These are phyloP conservation scores for Grigorovia transvaalensis DNA, from an alignment of 805 yeast genomes.

Conservation along the genomic window DNA sequence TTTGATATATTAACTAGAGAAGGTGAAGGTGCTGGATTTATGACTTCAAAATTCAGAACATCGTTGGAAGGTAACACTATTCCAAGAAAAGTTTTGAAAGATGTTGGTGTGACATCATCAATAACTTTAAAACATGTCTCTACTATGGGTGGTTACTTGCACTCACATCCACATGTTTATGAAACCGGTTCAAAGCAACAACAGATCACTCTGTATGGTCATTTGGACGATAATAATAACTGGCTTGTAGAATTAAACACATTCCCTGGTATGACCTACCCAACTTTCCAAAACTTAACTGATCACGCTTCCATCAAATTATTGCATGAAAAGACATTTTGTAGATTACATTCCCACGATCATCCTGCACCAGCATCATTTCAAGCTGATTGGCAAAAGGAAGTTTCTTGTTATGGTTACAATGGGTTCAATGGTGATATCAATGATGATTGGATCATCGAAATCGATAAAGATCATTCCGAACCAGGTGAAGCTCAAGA, in stretches of 20 bases:
- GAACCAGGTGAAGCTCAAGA: conserved; percentile 42
- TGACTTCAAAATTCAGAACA: conserved; percentile 63
- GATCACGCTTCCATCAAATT: conserved; percentile 67
- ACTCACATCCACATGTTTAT: conserved; percentile 63
- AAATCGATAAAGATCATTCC: conserved; percentile 49
- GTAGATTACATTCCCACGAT: conserved; percentile 77
- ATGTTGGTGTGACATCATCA: conserved; percentile 63
- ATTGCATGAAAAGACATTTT: conserved; percentile 43
- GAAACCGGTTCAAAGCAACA: conserved; percentile 79
- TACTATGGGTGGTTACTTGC: conserved; percentile 73
- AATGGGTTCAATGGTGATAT: conserved; percentile 75
- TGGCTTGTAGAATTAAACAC: conserved; percentile 65
- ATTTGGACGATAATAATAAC: conserved; percentile 60
- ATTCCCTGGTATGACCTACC: conserved; percentile 40
- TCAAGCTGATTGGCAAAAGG: conserved; percentile 69
- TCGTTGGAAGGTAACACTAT: conserved; percentile 49
- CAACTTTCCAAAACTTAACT: conserved; percentile 48
- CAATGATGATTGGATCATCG: conserved; percentile 72
- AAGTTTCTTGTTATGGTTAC: conserved; percentile 65
- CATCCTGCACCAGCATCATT: conserved; percentile 69
- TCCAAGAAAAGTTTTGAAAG: conserved; percentile 48
- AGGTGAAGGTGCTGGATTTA: conserved; percentile 63
- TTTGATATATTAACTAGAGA: conserved; percentile 46
- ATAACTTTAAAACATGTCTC: conserved; percentile 58
- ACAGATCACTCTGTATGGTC: conserved; percentile 73